Evolutionary conservation across 2,329 filamentous ascomycete genomes (phyloP), one percentile per base, ranked within the genome.

Genomic region (Nothophoma quercina): DNA sequence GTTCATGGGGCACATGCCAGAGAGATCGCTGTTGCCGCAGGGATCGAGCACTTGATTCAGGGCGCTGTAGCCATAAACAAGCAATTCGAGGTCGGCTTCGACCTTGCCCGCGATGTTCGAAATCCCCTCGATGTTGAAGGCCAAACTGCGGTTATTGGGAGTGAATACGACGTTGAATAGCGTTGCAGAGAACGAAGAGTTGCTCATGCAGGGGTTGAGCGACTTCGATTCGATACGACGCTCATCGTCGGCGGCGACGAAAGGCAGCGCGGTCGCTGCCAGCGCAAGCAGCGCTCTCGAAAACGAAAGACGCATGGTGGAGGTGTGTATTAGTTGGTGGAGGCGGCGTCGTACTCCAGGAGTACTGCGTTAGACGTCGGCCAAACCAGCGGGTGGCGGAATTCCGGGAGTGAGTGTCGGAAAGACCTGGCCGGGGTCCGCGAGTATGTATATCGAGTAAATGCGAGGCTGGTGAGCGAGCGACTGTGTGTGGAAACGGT

Each of bases 1-100:
- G 59, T 86, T 89, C 92, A 97, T 96, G 52, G 93, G 93, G 76
- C 93, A 98, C 67, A 97, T 83, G 73, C 91, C 91, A 56, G 96
- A 80, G 26, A 81, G 74, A 30, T 76, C 72, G 58, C 84, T 81
- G 51, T 81, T 78, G 22, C 83, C 77, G 79, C 93, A 98, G 36
- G 93, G 93, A 70, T 96, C 80, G 62, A 97, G 74, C 4, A 78
- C 85, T 62, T 85, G 77, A 58, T 82, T 83, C 63, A 93, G 76
- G 60, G 90, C 85, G 28, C 84, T 79, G 75, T 89, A 91, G 44
- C 93, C 93, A 71, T 97, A 98, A 43, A 91, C 93, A 55, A 87
- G 84, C 63, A 96, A 83, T 55, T 86, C 77, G 51, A 96, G 71
- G 59, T 92, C 87, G 63, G 95, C 93, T 29, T 83, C 83, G 60